These are phyloP conservation scores for Cetraspora pellucida DNA, from an alignment of 192 early-diverging fungal species.

Conservation along the genomic window DNA sequence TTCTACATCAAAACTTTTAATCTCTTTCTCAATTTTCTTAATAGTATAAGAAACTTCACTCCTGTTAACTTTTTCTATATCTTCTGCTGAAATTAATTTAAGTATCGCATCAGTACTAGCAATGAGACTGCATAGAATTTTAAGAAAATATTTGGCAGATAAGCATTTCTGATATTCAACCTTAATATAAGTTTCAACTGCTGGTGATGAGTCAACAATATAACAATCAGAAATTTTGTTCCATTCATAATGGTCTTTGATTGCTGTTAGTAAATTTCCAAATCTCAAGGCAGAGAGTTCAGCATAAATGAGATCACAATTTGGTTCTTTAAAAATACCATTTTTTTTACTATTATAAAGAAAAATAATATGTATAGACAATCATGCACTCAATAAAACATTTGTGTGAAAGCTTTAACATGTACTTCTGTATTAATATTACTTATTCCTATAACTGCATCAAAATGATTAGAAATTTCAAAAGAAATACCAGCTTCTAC, in stretches of 20 bases:
- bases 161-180: conserved; percentile 29
- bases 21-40: conserved; percentile 21
- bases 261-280: conserved; percentile 19
- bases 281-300: conserved; percentile 28
- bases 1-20: conserved; percentile 22
- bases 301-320: conserved; percentile 25
- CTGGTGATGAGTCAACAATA: conserved; percentile 10
- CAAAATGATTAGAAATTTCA: conserved; percentile 26
- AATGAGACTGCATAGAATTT: conserved; percentile 31
- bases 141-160: conserved; percentile 28
- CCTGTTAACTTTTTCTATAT: not conserved
- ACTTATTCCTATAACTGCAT: conserved; percentile 26
- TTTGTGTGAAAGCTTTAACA: conserved; percentile 26
- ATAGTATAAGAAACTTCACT: conserved; percentile 24
- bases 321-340: conserved; percentile 27
- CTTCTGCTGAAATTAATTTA: conserved; percentile 23
- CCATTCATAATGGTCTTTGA: conserved; percentile 21
- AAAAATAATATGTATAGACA: conserved; percentile 19
- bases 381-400: conserved; percentile 1
- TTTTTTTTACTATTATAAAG: conserved; percentile 29
- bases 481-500: not conserved
- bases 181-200: conserved; percentile 29
- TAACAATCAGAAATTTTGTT: conserved; percentile 29
- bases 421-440: conserved; percentile 26
- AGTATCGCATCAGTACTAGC: conserved; percentile 12